Evolutionary conservation across 306 rosid species (phyloP), one percentile per base, ranked within the genome.

Genomic region (Gastrolobium villosum): DNA sequence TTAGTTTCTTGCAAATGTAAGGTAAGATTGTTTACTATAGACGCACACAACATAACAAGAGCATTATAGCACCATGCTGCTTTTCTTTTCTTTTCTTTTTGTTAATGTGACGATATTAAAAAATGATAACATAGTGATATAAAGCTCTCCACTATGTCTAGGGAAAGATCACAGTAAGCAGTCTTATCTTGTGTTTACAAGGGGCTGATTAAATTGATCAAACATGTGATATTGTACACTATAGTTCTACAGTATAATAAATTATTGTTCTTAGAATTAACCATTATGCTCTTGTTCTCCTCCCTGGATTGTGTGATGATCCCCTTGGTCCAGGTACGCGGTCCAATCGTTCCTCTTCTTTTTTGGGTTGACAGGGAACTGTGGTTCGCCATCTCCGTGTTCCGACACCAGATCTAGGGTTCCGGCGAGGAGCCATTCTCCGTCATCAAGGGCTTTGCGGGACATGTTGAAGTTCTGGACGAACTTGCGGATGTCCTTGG

Each of bases 391-490:
- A 0, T 48, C 34, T 1, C 3, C 5, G 5, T 4, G 55, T 35
- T 59, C 76, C 10, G 6, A 41, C 1, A 15, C 1, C 7, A 75
- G 82, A 32, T 3, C 79, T 65, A 50, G 84, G 72, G 90, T 70
- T 84, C 41, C 78, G 5, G 74, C 67, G 13, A 13, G 54, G 7
- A 31, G 72, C 32, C 49, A 59, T 31, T 77, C 83, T 67, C 79
- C 82, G 8, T 82, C 84, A 1, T 89, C 89, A 31, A 72, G 28
- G 8, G 66, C 72, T 1, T 89, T 86, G 44, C 92, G 88, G 9
- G 93, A 84, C 91, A 89, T 88, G 72, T 95, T 95, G 96, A 91
- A 91, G 64, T 69, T 75, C 91, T 95, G 99, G 56, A 91, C 97
- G 67, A 95, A 92, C 36, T 50, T 44, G 11, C 97, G 96, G 41